Percentiles rank a stretch among this genome's conserved stretches.
Conservation (phyloP, 1,284 basidiomycete genomes). For the Leccinum solheimii region DNA sequence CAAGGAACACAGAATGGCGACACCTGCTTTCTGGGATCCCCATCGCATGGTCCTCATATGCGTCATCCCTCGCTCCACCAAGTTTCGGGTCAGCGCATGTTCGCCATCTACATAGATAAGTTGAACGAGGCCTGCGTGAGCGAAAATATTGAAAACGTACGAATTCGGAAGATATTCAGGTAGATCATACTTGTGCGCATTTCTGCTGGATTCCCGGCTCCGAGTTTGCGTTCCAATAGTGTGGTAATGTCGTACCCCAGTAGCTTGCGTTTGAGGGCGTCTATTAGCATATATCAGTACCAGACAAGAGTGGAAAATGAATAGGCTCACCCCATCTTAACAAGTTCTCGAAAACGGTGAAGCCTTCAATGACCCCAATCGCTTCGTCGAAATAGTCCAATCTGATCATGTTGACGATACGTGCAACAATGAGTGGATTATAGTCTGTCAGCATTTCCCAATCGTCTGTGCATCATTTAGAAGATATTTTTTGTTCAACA, state of each 20-base stretch:
- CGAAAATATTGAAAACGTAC: neutral
- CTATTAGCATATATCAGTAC: neutral
- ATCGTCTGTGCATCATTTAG: neutral
- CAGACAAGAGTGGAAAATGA: neutral
- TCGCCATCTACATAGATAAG: conserved; percentile 10
- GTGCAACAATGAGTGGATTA: conserved; percentile 5
- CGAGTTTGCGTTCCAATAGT: conserved; percentile 14
- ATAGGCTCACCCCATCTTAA: conserved; percentile 5
- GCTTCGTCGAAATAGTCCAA: conserved; percentile 19
- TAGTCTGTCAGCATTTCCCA: neutral
- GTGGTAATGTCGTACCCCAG: conserved; percentile 13
- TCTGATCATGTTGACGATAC: conserved; percentile 17
- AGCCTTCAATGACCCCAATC: conserved; percentile 10
- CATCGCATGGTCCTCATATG: conserved; percentile 9
- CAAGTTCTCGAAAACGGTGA: conserved; percentile 15
- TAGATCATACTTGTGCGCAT: conserved; percentile 18
- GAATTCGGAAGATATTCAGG: conserved; percentile 13
- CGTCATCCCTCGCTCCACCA: conserved; percentile 15
- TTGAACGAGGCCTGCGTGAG: neutral
- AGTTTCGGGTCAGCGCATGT: conserved; percentile 8
- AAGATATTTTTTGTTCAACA: neutral
- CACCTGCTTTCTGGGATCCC: conserved; percentile 12
- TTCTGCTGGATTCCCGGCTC: conserved; percentile 5
- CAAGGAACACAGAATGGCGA: conserved; percentile 14
- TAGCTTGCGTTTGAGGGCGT: conserved; percentile 3